Evolutionary conservation across 108 stramenopile species (phyloP).

Genomic region (Fragilaria crotonensis): DNA sequence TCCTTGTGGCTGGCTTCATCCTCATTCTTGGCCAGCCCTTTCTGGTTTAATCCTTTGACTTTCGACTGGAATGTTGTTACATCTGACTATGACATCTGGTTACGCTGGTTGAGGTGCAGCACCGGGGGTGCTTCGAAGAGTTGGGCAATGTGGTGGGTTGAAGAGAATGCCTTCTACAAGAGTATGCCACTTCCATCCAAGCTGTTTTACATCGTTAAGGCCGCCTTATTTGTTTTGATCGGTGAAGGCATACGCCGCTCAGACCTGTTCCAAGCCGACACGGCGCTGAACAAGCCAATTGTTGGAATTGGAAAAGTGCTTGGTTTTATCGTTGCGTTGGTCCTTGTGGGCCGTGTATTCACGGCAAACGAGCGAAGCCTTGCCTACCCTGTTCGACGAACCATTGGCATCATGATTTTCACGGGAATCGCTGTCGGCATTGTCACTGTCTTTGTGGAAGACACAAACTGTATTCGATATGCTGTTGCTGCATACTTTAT

Average conservation of each 20-base stretch:
- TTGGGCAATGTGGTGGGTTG: conserved; percentile 94
- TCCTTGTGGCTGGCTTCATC: conserved; percentile 93
- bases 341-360: conserved; percentile 46
- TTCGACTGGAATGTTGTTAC: conserved; percentile 91
- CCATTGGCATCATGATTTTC: conserved; percentile 68
- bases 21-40: conserved; percentile 95
- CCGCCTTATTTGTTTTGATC: conserved; percentile 68
- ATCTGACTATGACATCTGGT: conserved; percentile 76
- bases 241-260: conserved; percentile 82
- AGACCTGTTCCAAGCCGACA: conserved; percentile 66
- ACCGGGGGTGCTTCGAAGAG: conserved; percentile 79
- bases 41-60: conserved; percentile 99
- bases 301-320: conserved; percentile 55
- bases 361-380: conserved; percentile 48
- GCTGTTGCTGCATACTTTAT: conserved; percentile 88
- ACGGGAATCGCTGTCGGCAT: conserved; percentile 59
- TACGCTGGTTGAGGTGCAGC: conserved; percentile 85
- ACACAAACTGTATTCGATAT: conserved; percentile 81
- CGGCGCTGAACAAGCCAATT: conserved; percentile 55
- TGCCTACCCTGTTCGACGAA: conserved; percentile 76
- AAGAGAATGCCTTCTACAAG: conserved; percentile 87
- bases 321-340: conserved; percentile 34
- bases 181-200: conserved; percentile 73
- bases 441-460: conserved; percentile 60
- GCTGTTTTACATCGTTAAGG: conserved; percentile 71